Evolutionary conservation across 306 rosid genomes (phyloP), one percentile per base, ranked within the genome.

Genomic region (Pyrus communis): DNA sequence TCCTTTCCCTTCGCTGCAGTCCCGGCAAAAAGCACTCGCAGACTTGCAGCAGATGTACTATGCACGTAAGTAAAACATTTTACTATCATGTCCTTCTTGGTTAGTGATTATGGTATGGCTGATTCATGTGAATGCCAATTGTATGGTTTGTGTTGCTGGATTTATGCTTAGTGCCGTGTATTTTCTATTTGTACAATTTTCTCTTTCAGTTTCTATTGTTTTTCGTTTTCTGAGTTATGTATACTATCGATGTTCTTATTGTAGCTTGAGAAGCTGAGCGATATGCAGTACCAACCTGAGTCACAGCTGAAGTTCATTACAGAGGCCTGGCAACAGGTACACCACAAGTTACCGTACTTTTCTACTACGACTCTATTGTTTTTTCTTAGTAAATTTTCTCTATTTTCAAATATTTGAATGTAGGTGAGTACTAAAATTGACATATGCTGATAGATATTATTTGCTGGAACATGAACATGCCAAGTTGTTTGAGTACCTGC

Each of bases 241-340:
- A 11, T 4, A 62, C 42, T 27, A 27, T 27, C 27, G 27, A 27
- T 27, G 27, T 27, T 27, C 27, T 27, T 27, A 27, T 27, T 27
- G 27, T 27, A 27, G 27, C 27, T 27, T 27, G 98, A 93, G 84
- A 91, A 82, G 91, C 95, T 93, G 67, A 91, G 98, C 45, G 96
- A 93, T 79, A 83, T 70, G 40, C 97, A 91, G 82, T 89, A 96
- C 88, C 96, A 90, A 82, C 98, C 97, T 66, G 97, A 93, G 84
- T 89, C 98, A 54, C 98, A 27, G 27, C 91, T 93, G 31, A 93
- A 93, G 93, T 93, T 93, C 86, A 91, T 91, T 70, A 89, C 93
- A 35, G 98, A 93, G 83, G 98, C 98, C 69, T 93, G 98, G 98
- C 87, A 88, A 79, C 98, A 93, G 92, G 98, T 93, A 79, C 45